Percentiles rank a stretch among this genome's conserved stretches.
phyloP scores from a whole-genome alignment of 1,284 basidiomycete genomes.

The Apiotrichum siamense region DNA sequence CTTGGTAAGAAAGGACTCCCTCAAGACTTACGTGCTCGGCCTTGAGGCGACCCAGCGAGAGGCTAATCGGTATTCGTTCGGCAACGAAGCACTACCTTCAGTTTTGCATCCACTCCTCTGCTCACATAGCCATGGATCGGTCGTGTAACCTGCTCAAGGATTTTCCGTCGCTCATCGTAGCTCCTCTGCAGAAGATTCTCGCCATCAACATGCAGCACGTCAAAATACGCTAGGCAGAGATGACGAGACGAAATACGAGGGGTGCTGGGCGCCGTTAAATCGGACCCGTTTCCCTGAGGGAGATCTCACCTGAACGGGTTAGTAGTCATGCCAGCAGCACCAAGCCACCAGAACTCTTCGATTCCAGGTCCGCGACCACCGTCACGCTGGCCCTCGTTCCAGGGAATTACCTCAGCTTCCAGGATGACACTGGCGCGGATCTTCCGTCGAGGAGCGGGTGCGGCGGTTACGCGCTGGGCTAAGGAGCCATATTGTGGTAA shows the following conservation, averaged over 20 bases:
- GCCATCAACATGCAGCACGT: constrained; percentile 62
- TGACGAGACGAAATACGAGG: constrained; percentile 50
- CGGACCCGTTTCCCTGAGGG: no score
- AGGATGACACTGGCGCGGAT: constrained; percentile 54
- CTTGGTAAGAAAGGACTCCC: background rate
- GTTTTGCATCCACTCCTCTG: background rate
- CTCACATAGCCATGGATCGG: constrained; percentile 54
- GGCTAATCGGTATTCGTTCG: constrained; percentile 51
- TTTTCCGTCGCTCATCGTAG: constrained; percentile 57
- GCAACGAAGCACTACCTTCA: constrained; percentile 49
- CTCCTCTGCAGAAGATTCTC: constrained; percentile 54
- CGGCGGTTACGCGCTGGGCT: background rate
- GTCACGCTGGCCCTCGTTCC: constrained; percentile 52
- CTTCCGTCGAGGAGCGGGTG: background rate
- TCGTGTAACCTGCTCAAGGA: constrained; percentile 57
- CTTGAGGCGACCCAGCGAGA: constrained; percentile 3
- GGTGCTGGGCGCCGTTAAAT: background rate
- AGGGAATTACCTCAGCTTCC: constrained; percentile 84
- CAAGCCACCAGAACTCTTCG: constrained; percentile 50
- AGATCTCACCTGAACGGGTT: background rate
- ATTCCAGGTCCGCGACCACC: constrained; percentile 42
- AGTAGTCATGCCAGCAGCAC: constrained; percentile 28
- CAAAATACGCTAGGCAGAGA: constrained; percentile 77
- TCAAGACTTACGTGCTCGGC: background rate
- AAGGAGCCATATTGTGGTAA: constrained; percentile 16